Percentiles rank a stretch among this genome's conserved stretches.
Evolutionary conservation across 768 basidiomycete species (phyloP).

Genomic region (Scleroderma citrinum): DNA sequence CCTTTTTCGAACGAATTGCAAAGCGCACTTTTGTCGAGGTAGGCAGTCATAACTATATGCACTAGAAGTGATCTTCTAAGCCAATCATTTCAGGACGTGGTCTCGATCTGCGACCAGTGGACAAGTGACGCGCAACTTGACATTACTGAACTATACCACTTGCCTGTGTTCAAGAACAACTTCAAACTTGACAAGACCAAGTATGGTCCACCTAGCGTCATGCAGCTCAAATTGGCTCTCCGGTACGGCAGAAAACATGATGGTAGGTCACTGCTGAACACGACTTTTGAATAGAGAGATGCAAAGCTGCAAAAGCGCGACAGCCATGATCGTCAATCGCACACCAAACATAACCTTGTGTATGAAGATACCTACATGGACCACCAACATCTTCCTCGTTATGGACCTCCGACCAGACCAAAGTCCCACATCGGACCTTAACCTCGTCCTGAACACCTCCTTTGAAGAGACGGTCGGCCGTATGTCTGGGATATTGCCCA

Average conservation of each 20-base stretch:
- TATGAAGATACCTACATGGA: conserved; percentile 28
- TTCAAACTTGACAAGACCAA: conserved; percentile 31
- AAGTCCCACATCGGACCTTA: conserved; percentile 41
- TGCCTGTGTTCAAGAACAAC: conserved; percentile 43
- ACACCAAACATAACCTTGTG: conserved; percentile 55
- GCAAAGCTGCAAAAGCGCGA: conserved; percentile 18
- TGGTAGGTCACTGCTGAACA: not conserved
- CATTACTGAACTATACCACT: conserved; percentile 41
- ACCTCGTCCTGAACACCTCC: conserved; percentile 46
- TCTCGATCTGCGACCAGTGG: conserved; percentile 49
- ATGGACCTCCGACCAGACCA: conserved; percentile 57
- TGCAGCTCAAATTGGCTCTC: conserved; percentile 27
- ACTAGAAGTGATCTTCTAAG: not conserved
- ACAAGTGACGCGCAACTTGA: conserved; percentile 38
- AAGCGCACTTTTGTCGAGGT: conserved; percentile 16
- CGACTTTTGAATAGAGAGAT: conserved; percentile 21
- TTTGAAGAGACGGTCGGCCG: conserved; percentile 40
- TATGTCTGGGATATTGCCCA: conserved; percentile 40
- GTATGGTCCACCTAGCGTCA: conserved; percentile 33
- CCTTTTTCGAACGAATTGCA: conserved; percentile 11
- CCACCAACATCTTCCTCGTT: conserved; percentile 41
- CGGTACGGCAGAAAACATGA: conserved; percentile 8
- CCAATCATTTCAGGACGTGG: conserved; percentile 36
- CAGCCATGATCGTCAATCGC: conserved; percentile 49
- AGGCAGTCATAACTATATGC: not conserved